A percentile compares a stretch with the other conserved stretches of the same genome.
phyloP scores from a whole-genome alignment of 2,329 filamentous ascomycete species.

The Monosporascus sp. region DNA sequence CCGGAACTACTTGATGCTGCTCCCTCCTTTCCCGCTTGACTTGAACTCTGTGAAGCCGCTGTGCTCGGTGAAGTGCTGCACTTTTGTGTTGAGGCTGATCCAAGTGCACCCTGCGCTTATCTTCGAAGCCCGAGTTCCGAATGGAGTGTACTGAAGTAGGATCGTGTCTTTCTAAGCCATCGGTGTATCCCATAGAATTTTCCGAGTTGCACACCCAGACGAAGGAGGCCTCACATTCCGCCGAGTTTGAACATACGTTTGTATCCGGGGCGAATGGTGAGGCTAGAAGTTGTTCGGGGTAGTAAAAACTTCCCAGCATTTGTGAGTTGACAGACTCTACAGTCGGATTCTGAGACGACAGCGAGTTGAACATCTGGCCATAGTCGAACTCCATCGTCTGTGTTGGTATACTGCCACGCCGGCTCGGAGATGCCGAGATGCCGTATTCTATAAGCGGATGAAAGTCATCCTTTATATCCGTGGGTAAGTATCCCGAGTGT shows the following conservation, averaged over 20 bases:
- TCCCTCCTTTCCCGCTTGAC: conserved; percentile 9
- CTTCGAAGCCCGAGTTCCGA: conserved; percentile 19
- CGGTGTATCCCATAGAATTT: conserved; percentile 1
- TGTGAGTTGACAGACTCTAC: conserved; percentile 13
- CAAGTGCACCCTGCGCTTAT: conserved; percentile 36
- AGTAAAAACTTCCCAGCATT: conserved; percentile 11
- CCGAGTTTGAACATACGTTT: conserved; percentile 9
- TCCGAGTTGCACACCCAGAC: background rate
- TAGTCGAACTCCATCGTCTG: conserved; percentile 21
- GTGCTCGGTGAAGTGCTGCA: conserved; percentile 37
- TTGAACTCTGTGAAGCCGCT: conserved; percentile 19
- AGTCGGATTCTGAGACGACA: conserved; percentile 9
- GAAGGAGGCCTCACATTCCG: background rate
- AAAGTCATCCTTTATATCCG: conserved; percentile 17
- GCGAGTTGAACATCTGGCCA: conserved; percentile 13
- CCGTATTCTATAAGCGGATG: conserved; percentile 13
- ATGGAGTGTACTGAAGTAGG: background rate
- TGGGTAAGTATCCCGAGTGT: conserved; percentile 23
- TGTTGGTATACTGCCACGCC: conserved; percentile 17
- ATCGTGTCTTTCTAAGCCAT: conserved; percentile 5
- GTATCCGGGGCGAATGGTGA: conserved; percentile 14
- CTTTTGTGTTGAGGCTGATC: conserved; percentile 41
- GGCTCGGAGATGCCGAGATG: conserved; percentile 17
- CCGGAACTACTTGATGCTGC: conserved; percentile 8
- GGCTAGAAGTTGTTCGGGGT: conserved; percentile 14